Conservation (phyloP, 2,329 filamentous ascomycete genomes). For the Rhynchosporium graminicola region DNA sequence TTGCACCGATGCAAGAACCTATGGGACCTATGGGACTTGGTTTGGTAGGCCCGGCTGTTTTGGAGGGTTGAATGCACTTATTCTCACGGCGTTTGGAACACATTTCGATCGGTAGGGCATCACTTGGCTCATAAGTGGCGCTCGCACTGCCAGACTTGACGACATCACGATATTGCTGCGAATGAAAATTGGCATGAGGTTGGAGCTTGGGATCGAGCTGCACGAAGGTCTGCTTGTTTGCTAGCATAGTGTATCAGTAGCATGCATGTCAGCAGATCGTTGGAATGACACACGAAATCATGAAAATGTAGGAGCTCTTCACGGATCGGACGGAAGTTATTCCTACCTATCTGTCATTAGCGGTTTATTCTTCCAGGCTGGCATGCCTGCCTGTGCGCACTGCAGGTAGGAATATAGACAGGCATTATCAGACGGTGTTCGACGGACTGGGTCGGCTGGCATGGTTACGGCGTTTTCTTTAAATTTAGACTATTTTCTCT, state of each 20-base stretch:
- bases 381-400: background rate
- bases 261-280: background rate
- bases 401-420: background rate
- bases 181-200: background rate
- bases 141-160: background rate
- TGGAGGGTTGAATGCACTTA: background rate
- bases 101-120: background rate
- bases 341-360: background rate
- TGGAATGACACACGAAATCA: background rate
- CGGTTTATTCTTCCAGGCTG: slow-evolving; percentile 1
- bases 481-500: no score
- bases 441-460: background rate
- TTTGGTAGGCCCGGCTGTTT: background rate
- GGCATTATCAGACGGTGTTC: slow-evolving; percentile 5
- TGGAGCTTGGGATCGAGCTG: no score
- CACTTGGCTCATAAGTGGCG: background rate
- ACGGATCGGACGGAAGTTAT: background rate
- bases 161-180: background rate
- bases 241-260: no score
- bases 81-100: background rate
- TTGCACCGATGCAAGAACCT: background rate
- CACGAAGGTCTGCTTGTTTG: no score
- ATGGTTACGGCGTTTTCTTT: background rate
- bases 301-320: no score
- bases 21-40: background rate